Evolutionary conservation across 2,329 filamentous ascomycete genomes (phyloP).

Genomic region (Chaetomium sp.): DNA sequence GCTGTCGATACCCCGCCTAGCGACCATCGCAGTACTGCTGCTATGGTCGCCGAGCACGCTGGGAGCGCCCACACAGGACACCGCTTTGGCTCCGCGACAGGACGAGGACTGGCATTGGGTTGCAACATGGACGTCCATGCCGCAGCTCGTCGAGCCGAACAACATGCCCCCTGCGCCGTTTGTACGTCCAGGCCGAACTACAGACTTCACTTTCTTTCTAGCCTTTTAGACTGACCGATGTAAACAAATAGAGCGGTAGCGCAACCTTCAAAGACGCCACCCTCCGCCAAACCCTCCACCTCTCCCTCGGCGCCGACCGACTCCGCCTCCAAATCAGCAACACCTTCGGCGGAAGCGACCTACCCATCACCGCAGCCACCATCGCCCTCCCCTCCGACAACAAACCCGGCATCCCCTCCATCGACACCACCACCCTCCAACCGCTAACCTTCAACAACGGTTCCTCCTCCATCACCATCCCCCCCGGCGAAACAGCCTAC

Average conservation of each 20-base stretch:
- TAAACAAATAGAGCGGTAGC: constrained; percentile 22
- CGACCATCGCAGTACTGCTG: constrained; percentile 10
- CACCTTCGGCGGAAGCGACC: constrained; percentile 53
- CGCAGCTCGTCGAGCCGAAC: constrained; percentile 54
- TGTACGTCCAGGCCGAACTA: constrained; percentile 34
- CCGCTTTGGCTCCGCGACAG: constrained; percentile 4
- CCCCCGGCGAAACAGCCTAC: constrained; percentile 50
- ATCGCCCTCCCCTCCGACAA: constrained; percentile 50
- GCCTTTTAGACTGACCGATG: not conserved
- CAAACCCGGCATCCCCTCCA: constrained; percentile 44
- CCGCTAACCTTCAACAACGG: constrained; percentile 53
- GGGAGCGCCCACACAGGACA: constrained; percentile 7
- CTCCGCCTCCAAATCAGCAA: constrained; percentile 61
- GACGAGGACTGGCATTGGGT: constrained; percentile 50
- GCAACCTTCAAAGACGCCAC: constrained; percentile 56
- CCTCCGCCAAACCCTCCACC: constrained; percentile 58
- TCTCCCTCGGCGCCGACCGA: constrained; percentile 49
- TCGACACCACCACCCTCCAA: constrained; percentile 46
- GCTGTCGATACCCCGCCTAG: constrained; percentile 4
- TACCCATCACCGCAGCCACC: constrained; percentile 54
- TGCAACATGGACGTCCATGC: constrained; percentile 60
- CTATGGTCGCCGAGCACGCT: constrained; percentile 3
- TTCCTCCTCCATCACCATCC: constrained; percentile 42
- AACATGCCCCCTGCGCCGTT: constrained; percentile 58
- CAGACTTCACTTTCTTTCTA: not conserved